Conservation (phyloP, 163 green algal species). For the Scenedesmus sp. region DNA sequence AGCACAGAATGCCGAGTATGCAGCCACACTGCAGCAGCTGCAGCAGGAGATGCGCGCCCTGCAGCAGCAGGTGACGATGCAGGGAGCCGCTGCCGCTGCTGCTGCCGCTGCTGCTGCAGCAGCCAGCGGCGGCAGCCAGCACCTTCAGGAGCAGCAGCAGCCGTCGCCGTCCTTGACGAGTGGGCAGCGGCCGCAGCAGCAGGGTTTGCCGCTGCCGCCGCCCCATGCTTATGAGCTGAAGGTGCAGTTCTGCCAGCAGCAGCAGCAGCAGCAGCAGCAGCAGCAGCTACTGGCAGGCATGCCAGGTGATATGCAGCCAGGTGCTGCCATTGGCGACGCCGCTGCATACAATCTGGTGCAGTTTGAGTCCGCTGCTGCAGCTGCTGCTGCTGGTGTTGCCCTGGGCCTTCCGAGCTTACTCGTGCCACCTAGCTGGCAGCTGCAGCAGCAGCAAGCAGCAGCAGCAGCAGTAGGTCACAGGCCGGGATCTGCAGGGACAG, state of each 20-base stretch:
- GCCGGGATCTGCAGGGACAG: background rate
- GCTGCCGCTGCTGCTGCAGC: background rate
- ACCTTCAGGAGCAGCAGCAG: constrained; percentile 1
- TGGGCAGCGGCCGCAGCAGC: background rate
- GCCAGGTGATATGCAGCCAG: background rate
- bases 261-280: background rate
- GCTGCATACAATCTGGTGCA: background rate
- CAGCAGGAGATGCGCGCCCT: constrained; percentile 2
- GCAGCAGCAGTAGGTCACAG: background rate
- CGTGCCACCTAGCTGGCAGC: background rate
- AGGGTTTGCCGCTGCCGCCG: constrained; percentile 8
- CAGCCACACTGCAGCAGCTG: background rate
- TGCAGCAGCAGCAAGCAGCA: background rate
- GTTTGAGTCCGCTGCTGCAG: background rate
- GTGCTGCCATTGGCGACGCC: background rate
- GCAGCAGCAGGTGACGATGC: background rate
- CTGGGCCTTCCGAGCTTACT: background rate
- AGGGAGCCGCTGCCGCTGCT: background rate
- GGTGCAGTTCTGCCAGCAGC: background rate
- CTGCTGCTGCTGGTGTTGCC: background rate
- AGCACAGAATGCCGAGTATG: background rate
- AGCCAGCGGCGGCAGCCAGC: background rate
- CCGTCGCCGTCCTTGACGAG: background rate
- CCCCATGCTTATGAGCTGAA: background rate
- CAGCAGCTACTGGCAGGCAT: background rate